Base-by-base conservation (phyloP, 2,329 filamentous ascomycete species). In the Pseudocercospora fijiensis region DNA sequence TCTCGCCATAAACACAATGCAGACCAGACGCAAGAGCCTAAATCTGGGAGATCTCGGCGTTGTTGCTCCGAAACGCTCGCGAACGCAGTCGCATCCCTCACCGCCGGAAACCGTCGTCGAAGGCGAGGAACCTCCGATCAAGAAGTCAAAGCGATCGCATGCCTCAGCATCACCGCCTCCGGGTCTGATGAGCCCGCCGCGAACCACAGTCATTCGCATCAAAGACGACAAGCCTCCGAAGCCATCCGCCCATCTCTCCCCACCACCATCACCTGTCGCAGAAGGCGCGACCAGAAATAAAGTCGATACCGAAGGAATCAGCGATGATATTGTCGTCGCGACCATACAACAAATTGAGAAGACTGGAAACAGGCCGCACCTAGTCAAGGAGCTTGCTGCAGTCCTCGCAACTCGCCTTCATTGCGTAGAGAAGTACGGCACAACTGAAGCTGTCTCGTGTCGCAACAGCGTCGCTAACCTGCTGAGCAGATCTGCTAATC, bases 1-100 rank as follows among this genome's bases (percentile, higher is more conserved):
- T 55, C 33, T 28, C 24, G 20, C 49, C 33, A 61, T 47, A 26
- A 30, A 68, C 72, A 80, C 72, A 74, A 96, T 96, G 92, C 90
- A 97, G 80, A 98, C 94, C 71, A 90, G 94, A 80, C 89, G 93
- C 79, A 98, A 98, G 83, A 96, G 92, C 75, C 83, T 99, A 70
- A 97, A 93, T 67, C 84, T 98, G 75, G 90, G 92, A 65, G 96
- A 92, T 70, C 85, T 98, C 73, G 95, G 95, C 77, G 96, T 98
- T 73, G 91, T 95, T 74, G 84, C 97, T 60, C 87, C 87, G 61
- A 83, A 83, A 72, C 78, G 81, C 67, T 83, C 84, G 41, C 68
- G 74, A 60, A 69, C 71, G 43, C 65, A 62, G 22, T 66, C 43
- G 62, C 79, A 82, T 70, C 84, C 85, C 72, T 85, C 85, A 75